phyloP scores from a whole-genome alignment of 2,329 filamentous ascomycete species.

The Phaeophleospora eucalypticola region DNA sequence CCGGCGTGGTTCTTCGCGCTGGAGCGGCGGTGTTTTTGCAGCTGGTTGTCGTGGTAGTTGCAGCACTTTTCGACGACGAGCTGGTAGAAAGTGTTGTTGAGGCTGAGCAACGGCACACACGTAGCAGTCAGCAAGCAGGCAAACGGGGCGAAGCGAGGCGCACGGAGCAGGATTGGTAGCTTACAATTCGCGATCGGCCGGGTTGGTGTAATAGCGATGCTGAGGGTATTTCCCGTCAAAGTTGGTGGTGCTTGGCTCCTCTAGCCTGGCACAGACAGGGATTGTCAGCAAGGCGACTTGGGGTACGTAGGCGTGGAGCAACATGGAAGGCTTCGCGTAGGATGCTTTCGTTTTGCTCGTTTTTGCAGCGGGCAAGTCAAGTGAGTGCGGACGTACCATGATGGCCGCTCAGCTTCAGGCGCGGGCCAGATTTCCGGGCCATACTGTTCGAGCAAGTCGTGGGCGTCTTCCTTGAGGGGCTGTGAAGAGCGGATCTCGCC shows the following conservation, averaged over 20 bases:
- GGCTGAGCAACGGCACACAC: background rate
- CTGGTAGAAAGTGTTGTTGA: conserved; percentile 9
- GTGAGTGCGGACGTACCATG: no score
- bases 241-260: conserved; percentile 4
- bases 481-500: conserved; percentile 10
- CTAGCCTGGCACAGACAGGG: conserved; percentile 5
- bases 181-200: conserved; percentile 9
- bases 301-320: no score
- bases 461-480: conserved; percentile 5
- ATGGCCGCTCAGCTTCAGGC: background rate
- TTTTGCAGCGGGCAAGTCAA: no score
- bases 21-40: conserved; percentile 7
- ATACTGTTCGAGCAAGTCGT: conserved; percentile 7
- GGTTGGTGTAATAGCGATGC: conserved; percentile 4
- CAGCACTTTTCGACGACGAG: conserved; percentile 15
- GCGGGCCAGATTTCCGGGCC: conserved; percentile 10
- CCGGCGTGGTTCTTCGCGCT: background rate
- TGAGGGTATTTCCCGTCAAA: conserved; percentile 11
- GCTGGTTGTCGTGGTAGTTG: conserved; percentile 15
- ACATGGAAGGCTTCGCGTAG: no score
- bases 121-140: background rate
- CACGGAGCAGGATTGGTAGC: background rate
- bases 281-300: background rate
- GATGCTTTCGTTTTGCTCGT: no score
- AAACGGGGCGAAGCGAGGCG: background rate